These are phyloP conservation scores for Arabidopsis thaliana DNA, from an alignment of 345 rosid genomes.

Conservation along the genomic window DNA sequence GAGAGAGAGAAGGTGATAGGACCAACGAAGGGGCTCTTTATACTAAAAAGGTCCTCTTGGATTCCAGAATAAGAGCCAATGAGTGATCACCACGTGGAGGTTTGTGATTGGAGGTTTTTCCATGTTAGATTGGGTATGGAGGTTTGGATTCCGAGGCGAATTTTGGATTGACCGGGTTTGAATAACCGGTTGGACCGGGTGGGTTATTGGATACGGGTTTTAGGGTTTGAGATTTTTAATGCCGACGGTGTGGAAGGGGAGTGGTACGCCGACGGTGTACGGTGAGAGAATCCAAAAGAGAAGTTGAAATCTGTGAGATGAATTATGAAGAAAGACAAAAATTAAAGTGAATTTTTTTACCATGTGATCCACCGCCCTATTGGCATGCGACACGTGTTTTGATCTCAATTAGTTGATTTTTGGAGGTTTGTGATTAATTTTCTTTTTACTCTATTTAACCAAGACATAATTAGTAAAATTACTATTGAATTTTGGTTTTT, in stretches of 20 bases:
- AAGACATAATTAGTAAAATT: conserved; percentile 37
- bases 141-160: conserved; percentile 52
- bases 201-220: conserved; percentile 30
- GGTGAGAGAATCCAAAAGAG: conserved; percentile 41
- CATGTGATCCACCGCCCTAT: conserved; percentile 48
- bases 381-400: conserved; percentile 41
- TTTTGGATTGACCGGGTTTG: conserved; percentile 54
- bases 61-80: conserved; percentile 63
- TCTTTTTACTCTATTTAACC: conserved; percentile 27
- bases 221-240: conserved; percentile 7
- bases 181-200: conserved; percentile 2
- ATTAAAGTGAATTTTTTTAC: neutral
- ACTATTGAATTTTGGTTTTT: conserved; percentile 7
- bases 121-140: conserved; percentile 37
- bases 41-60: conserved; percentile 64
- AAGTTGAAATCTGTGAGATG: conserved; percentile 38
- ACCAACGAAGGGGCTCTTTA: conserved; percentile 48
- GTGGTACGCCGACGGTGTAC: conserved; percentile 49
- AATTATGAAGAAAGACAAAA: conserved; percentile 30
- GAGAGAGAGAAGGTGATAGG: conserved; percentile 25
- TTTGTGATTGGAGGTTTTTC: conserved; percentile 34
- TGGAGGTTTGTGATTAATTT: conserved; percentile 40
- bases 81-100: conserved; percentile 55
- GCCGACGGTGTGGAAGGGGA: conserved; percentile 25
- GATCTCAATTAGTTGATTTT: conserved; percentile 17